Conservation (phyloP, 2,329 filamentous ascomycete genomes). For the Spiromastix sp. region DNA sequence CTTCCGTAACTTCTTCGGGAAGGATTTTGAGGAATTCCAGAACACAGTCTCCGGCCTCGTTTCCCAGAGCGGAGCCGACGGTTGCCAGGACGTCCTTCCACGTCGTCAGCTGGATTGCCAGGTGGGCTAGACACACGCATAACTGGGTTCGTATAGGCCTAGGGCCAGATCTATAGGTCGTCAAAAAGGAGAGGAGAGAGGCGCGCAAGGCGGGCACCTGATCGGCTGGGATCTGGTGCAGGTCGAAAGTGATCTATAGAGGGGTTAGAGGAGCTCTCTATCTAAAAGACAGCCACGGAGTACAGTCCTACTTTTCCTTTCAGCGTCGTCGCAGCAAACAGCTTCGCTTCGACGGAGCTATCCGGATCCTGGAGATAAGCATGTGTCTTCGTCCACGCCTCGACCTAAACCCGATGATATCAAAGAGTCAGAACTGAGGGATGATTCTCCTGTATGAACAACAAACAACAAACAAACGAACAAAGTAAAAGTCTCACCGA, state of each 20-base stretch:
- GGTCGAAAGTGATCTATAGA: conserved; percentile 83
- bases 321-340: conserved; percentile 93
- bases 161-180: conserved; percentile 69
- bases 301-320: conserved; percentile 78
- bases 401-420: conserved; percentile 46
- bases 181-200: conserved; percentile 72
- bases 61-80: conserved; percentile 64
- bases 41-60: conserved; percentile 68
- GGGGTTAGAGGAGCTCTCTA: too few relatives aligned
- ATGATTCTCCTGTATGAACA: too few relatives aligned
- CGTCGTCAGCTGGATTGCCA: conserved; percentile 90
- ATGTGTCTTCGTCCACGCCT: conserved; percentile 84
- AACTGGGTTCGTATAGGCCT: conserved; percentile 81
- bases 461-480: neutral
- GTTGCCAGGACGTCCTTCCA: conserved; percentile 89
- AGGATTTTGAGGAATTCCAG: conserved; percentile 94
- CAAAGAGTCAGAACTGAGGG: neutral
- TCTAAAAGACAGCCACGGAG: neutral
- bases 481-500: conserved; percentile 52
- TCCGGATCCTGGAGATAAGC: conserved; percentile 69
- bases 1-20: conserved; percentile 97
- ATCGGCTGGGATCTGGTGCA: conserved; percentile 71
- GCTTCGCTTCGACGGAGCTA: conserved; percentile 70
- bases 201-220: conserved; percentile 69
- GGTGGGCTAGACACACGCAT: conserved; percentile 84